These are phyloP conservation scores for Debaryomyces prosopidis DNA, from an alignment of 805 yeast species.

Conservation along the genomic window DNA sequence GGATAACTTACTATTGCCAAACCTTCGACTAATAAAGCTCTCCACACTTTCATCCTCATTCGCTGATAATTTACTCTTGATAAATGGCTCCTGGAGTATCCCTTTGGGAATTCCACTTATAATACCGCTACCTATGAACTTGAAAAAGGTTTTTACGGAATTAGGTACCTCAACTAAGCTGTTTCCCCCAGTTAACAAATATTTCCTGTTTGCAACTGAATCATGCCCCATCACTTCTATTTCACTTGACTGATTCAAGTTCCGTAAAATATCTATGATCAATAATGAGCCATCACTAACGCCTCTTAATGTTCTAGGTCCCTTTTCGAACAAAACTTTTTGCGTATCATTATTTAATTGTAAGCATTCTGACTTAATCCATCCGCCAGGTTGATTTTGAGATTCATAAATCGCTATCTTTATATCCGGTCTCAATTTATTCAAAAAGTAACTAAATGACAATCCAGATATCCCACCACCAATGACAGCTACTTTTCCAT, in stretches of 20 bases:
- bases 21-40: constrained; percentile 65
- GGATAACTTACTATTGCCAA: constrained; percentile 53
- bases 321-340: constrained; percentile 63
- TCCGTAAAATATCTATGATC: constrained; percentile 58
- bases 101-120: constrained; percentile 47
- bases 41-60: constrained; percentile 69
- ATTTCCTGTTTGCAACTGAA: constrained; percentile 72
- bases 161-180: constrained; percentile 58
- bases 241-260: constrained; percentile 48
- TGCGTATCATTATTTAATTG: constrained; percentile 20
- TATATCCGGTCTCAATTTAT: constrained; percentile 75
- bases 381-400: constrained; percentile 68
- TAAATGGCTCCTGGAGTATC: constrained; percentile 52
- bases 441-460: constrained; percentile 66
- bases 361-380: constrained; percentile 56
- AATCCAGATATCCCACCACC: constrained; percentile 93
- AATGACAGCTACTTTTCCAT: constrained; percentile 62
- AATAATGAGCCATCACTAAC: constrained; percentile 74
- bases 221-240: constrained; percentile 58
- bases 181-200: constrained; percentile 49
- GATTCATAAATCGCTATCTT: constrained; percentile 63
- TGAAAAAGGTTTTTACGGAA: constrained; percentile 25
- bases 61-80: constrained; percentile 16
- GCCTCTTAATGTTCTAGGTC: constrained; percentile 90
- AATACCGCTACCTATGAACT: constrained; percentile 39